Evolutionary conservation across 177 flowering plant genomes (phyloP).

Genomic region (Tripterygium wilfordii): DNA sequence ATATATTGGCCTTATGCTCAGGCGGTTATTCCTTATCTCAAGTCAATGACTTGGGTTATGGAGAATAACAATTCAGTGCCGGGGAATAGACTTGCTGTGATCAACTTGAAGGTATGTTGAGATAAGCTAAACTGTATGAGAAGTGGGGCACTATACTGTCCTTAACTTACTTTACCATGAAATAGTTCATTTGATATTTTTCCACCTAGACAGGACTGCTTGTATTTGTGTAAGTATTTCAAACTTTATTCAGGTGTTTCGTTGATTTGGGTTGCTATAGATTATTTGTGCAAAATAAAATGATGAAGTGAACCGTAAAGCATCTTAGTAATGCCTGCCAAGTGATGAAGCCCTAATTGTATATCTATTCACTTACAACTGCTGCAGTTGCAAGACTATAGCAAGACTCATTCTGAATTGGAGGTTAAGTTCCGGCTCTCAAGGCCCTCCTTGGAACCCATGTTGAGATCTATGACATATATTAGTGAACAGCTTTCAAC

Average conservation of each 20-base stretch:
- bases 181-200: too few relatives aligned
- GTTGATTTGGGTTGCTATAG: too few relatives aligned
- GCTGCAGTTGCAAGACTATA: slow-evolving; percentile 40
- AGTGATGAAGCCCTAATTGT: background rate
- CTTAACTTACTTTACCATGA: background rate
- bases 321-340: too few relatives aligned
- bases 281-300: too few relatives aligned
- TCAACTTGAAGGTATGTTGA: slow-evolving; percentile 66
- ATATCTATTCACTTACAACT: background rate
- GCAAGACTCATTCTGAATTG: slow-evolving; percentile 32
- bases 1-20: slow-evolving; percentile 8
- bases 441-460: slow-evolving; percentile 35
- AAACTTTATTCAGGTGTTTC: too few relatives aligned
- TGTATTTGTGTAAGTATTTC: too few relatives aligned
- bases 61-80: slow-evolving; percentile 55
- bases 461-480: slow-evolving; percentile 45
- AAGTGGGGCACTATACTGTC: background rate
- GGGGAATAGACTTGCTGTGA: slow-evolving; percentile 65
- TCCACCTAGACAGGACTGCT: too few relatives aligned
- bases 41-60: slow-evolving; percentile 92
- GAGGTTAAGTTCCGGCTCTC: slow-evolving; percentile 49
- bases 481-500: slow-evolving; percentile 47
- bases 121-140: background rate
- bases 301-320: too few relatives aligned
- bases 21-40: slow-evolving; percentile 68